Conservation (phyloP, 1,284 basidiomycete species). For the Boletus sp. region DNA sequence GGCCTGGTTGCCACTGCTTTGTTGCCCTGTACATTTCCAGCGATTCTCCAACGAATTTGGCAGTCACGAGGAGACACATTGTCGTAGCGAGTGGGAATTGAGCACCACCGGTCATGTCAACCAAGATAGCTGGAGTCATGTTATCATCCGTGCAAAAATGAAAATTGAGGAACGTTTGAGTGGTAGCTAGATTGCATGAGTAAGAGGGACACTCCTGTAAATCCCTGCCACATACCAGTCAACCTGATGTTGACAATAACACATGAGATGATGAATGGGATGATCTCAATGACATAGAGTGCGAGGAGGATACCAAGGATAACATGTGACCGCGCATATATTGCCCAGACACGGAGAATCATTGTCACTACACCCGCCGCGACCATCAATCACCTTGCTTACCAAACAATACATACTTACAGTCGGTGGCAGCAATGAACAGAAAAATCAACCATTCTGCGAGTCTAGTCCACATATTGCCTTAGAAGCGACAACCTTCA, state of each 20-base stretch:
- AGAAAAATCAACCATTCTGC: not conserved
- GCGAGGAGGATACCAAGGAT: conserved; percentile 12
- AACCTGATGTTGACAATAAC: not conserved
- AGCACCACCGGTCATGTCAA: not conserved
- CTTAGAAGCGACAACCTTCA: conserved; percentile 3
- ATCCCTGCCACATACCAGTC: conserved; percentile 6
- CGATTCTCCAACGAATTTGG: not conserved
- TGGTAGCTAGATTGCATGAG: not conserved
- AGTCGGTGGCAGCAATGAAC: conserved; percentile 11
- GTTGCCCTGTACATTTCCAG: not conserved
- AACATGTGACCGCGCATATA: conserved; percentile 12
- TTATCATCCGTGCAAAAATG: not conserved
- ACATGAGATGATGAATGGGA: not conserved
- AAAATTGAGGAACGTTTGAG: conserved; percentile 1
- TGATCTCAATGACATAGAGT: conserved; percentile 5
- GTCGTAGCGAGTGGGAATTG: conserved; percentile 2
- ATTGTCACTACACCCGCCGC: conserved; percentile 8
- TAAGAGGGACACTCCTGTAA: not conserved
- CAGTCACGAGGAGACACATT: conserved; percentile 10
- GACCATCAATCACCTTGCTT: not conserved
- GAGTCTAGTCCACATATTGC: not conserved
- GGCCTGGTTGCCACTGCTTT: not conserved
- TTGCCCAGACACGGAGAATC: conserved; percentile 21
- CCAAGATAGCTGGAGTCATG: not conserved
- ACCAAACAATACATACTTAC: conserved; percentile 7